Evolutionary conservation across 2,329 filamentous ascomycete genomes (phyloP).

Genomic region (Thielaviopsis euricoi): DNA sequence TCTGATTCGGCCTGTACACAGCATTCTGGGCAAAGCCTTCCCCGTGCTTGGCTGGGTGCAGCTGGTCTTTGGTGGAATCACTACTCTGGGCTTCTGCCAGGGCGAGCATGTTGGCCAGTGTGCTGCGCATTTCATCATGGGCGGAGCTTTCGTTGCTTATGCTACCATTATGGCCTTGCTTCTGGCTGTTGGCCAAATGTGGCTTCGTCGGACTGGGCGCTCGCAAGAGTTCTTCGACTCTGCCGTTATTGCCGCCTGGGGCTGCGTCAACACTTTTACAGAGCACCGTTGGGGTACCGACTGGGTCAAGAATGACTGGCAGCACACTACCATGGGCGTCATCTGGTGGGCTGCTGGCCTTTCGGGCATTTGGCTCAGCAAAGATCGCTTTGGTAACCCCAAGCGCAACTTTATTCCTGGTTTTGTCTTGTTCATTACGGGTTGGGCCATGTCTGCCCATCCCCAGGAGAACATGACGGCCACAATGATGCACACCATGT

Average conservation of each 20-base stretch:
- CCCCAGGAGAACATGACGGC: conserved; percentile 72
- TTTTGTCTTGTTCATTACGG: conserved; percentile 80
- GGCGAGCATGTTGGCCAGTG: conserved; percentile 86
- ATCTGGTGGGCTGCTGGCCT: conserved; percentile 95
- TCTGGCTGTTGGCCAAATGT: conserved; percentile 73
- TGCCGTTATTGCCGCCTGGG: conserved; percentile 80
- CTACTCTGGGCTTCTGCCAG: conserved; percentile 79
- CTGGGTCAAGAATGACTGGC: conserved; percentile 88
- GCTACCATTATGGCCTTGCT: conserved; percentile 75
- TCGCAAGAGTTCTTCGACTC: conserved; percentile 97
- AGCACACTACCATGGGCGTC: conserved; percentile 98
- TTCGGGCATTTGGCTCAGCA: conserved; percentile 81
- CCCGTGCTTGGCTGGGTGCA: conserved; percentile 80
- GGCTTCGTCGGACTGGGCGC: conserved; percentile 65
- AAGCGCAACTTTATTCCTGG: conserved; percentile 87
- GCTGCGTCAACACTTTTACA: conserved; percentile 94
- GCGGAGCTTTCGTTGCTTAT: conserved; percentile 87
- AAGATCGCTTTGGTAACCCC: conserved; percentile 64
- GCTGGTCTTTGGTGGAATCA: conserved; percentile 92
- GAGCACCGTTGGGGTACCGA: conserved; percentile 83
- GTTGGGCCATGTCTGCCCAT: conserved; percentile 89
- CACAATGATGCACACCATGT: conserved; percentile 73
- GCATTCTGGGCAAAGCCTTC: conserved; percentile 71
- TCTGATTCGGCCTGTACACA: conserved; percentile 56
- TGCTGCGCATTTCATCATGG: conserved; percentile 96